Percentiles rank a stretch among this genome's conserved stretches.
phyloP scores from a whole-genome alignment of 2,329 filamentous ascomycete species.

The Diaporthe sp. region DNA sequence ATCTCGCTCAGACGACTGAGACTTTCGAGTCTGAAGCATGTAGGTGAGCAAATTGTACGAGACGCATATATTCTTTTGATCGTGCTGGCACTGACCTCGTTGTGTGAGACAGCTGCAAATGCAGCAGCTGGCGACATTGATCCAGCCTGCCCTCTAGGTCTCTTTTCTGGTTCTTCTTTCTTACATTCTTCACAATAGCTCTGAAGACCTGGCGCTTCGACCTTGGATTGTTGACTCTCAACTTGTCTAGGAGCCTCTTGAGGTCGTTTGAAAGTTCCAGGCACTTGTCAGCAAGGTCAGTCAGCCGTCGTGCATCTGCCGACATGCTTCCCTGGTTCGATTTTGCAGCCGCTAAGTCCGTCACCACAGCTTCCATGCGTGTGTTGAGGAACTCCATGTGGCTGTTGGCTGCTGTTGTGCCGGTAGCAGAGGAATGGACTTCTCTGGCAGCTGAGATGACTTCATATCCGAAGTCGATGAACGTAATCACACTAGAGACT shows the following conservation, averaged over 20 bases:
- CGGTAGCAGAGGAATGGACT: not conserved
- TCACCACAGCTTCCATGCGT: constrained; percentile 19
- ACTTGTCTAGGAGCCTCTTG: constrained; percentile 51
- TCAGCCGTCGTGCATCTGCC: not conserved
- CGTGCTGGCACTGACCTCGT: not conserved
- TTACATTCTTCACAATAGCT: not conserved
- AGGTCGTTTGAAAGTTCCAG: constrained; percentile 13
- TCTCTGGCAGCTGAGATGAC: constrained; percentile 5
- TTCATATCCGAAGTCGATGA: constrained; percentile 32
- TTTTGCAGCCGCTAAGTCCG: not conserved
- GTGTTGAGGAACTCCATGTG: constrained; percentile 21
- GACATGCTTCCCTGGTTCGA: not conserved
- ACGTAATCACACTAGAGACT: constrained; percentile 24
- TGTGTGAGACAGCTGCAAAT: constrained; percentile 24
- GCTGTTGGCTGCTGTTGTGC: not conserved
- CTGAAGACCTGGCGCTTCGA: constrained; percentile 42
- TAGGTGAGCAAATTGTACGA: not conserved
- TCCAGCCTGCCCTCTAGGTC: constrained; percentile 10
- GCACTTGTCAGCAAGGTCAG: constrained; percentile 17
- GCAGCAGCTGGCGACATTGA: constrained; percentile 23
- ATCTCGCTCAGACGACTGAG: constrained; percentile 22
- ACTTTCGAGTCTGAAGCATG: constrained; percentile 2
- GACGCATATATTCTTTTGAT: not conserved
- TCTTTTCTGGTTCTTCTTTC: constrained; percentile 6
- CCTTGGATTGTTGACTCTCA: constrained; percentile 59